These are phyloP conservation scores for Stentor roeselii DNA, from an alignment of 73 alveolate species.

Conservation along the genomic window DNA sequence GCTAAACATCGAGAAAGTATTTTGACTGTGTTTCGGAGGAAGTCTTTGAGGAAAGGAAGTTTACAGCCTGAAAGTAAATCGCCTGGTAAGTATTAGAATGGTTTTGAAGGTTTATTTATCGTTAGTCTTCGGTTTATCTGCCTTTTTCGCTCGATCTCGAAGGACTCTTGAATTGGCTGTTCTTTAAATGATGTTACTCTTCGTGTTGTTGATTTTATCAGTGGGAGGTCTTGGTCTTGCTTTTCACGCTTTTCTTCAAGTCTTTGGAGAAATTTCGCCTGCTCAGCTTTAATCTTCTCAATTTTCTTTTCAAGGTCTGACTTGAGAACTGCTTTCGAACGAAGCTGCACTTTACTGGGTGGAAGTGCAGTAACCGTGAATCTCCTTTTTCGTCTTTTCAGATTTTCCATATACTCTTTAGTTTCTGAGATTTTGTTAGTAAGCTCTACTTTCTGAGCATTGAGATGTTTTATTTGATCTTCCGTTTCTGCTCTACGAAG, in stretches of 20 bases:
- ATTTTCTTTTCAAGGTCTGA: conserved; percentile 28
- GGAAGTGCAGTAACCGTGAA: conserved; percentile 38
- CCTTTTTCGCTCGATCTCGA: too few relatives aligned
- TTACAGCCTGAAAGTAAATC: background rate
- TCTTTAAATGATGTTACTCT: too few relatives aligned
- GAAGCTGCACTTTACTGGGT: conserved; percentile 39
- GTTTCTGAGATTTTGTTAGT: conserved; percentile 18
- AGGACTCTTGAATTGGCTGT: too few relatives aligned
- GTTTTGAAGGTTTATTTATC: too few relatives aligned
- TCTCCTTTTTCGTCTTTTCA: conserved; percentile 37
- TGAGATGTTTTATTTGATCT: background rate
- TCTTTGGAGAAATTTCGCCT: background rate
- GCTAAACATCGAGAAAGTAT: background rate
- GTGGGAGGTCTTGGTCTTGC: too few relatives aligned
- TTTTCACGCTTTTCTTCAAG: conserved; percentile 30
- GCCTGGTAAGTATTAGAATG: too few relatives aligned
- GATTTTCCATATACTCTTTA: conserved; percentile 10
- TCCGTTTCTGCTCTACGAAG: background rate
- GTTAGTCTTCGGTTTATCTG: too few relatives aligned
- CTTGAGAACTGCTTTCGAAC: conserved; percentile 30
- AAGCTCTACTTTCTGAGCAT: background rate
- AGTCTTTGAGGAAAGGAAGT: background rate
- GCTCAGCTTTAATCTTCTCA: conserved; percentile 49
- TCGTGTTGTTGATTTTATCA: too few relatives aligned
- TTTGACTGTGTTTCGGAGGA: background rate